A percentile compares a stretch with the other conserved stretches of the same genome.
Conservation (phyloP, 2,329 filamentous ascomycete species). For the Hypoxylon sp. region DNA sequence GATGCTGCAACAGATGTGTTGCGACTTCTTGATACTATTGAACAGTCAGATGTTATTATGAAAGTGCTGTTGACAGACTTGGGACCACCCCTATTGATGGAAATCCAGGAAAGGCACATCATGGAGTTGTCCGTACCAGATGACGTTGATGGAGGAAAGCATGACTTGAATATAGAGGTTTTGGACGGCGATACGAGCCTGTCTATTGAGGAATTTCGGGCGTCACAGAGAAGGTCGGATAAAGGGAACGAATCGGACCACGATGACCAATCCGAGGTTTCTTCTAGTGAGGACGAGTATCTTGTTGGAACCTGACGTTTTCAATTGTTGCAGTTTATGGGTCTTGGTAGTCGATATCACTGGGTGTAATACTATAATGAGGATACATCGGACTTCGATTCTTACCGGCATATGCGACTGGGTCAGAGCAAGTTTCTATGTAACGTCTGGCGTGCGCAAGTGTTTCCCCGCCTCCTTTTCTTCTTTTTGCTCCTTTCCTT, state of each 20-base stretch:
- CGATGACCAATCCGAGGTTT: constrained; percentile 13
- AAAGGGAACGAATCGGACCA: neutral
- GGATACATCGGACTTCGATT: no score
- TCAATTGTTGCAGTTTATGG: no score
- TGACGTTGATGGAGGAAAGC: constrained; percentile 27
- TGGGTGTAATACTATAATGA: no score
- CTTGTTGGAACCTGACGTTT: neutral
- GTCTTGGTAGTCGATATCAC: no score
- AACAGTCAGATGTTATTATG: constrained; percentile 14
- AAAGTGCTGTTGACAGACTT: constrained; percentile 31
- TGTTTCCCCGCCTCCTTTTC: no score
- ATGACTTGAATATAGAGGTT: constrained; percentile 21
- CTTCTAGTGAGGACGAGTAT: constrained; percentile 8
- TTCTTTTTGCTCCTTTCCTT: no score
- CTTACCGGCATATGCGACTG: neutral
- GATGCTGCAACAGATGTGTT: constrained; percentile 6
- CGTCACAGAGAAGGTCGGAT: constrained; percentile 6
- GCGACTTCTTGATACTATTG: constrained; percentile 18
- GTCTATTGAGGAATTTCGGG: constrained; percentile 22
- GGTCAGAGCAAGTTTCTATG: neutral
- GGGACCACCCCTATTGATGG: constrained; percentile 17
- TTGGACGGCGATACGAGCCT: constrained; percentile 24
- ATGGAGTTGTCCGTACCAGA: constrained; percentile 24
- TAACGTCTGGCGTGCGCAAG: no score
- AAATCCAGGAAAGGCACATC: constrained; percentile 16